Evolutionary conservation across 441 rosid genomes (phyloP).

Genomic region (Aleurites moluccanus): DNA sequence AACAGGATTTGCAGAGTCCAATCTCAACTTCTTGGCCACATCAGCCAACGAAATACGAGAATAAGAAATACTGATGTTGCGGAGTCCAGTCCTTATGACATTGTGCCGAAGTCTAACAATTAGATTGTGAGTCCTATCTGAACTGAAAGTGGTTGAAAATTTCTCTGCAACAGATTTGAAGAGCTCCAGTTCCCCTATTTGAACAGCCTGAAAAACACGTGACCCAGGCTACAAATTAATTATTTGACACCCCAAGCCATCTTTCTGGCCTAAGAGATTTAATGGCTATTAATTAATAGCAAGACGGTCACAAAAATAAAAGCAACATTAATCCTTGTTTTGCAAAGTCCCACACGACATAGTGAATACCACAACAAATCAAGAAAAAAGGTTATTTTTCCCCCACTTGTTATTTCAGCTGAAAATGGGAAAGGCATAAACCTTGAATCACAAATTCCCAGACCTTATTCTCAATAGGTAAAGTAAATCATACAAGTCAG

Average conservation of each 20-base stretch:
- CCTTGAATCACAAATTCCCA: background rate
- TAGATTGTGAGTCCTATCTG: conserved; percentile 62
- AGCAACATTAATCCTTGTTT: background rate
- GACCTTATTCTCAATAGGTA: background rate
- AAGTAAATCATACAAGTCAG: background rate
- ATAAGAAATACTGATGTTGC: conserved; percentile 74
- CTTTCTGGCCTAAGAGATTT: background rate
- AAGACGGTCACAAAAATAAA: background rate
- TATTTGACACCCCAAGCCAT: conserved; percentile 12
- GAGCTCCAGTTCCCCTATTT: conserved; percentile 76
- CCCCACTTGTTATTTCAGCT: background rate
- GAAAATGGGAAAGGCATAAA: background rate
- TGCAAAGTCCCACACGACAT: background rate
- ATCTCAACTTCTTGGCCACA: conserved; percentile 66
- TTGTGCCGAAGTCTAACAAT: conserved; percentile 76
- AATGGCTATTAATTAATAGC: background rate
- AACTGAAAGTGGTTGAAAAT: conserved; percentile 53
- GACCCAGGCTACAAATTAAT: background rate
- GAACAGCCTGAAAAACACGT: conserved; percentile 59
- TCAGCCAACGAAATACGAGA: conserved; percentile 73
- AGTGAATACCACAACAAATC: background rate
- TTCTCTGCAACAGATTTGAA: conserved; percentile 70
- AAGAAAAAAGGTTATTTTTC: background rate
- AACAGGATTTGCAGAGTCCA: conserved; percentile 62
- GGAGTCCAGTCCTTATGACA: conserved; percentile 73